Percentiles rank a stretch among this genome's conserved stretches.
Conservation (phyloP, 805 yeast genomes). For the Priceomyces medius region DNA sequence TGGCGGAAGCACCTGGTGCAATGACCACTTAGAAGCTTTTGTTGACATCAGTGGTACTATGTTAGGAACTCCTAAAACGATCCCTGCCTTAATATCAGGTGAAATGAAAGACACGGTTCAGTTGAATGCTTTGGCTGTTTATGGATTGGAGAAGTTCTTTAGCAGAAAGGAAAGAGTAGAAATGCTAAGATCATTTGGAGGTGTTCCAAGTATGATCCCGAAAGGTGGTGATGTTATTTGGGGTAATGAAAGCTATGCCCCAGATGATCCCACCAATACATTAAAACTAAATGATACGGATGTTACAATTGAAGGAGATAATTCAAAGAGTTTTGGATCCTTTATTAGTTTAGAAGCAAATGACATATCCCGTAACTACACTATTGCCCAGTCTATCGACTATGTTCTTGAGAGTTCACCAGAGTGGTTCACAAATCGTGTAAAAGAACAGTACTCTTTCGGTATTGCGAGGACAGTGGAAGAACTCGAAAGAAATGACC, state of each 20-base stretch:
- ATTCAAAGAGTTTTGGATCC: slow-evolving; percentile 57
- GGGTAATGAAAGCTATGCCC: slow-evolving; percentile 71
- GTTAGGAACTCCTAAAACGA: slow-evolving; percentile 92
- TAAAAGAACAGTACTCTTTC: slow-evolving; percentile 68
- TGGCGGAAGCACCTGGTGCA: slow-evolving; percentile 90
- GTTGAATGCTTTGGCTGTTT: slow-evolving; percentile 86
- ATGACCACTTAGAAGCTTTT: slow-evolving; percentile 74
- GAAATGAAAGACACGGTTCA: slow-evolving; percentile 98
- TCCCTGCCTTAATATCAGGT: slow-evolving; percentile 90
- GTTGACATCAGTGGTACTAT: slow-evolving; percentile 88
- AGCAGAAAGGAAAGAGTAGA: slow-evolving; percentile 86
- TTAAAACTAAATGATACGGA: slow-evolving; percentile 19
- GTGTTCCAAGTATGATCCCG: slow-evolving; percentile 92
- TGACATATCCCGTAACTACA: slow-evolving; percentile 44
- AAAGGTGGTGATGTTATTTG: slow-evolving; percentile 90
- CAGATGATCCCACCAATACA: slow-evolving; percentile 60
- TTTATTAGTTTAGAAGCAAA: slow-evolving; percentile 63
- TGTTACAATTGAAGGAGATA: slow-evolving; percentile 16
- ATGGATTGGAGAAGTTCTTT: slow-evolving; percentile 92
- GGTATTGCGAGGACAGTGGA: slow-evolving; percentile 64
- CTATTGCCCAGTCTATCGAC: slow-evolving; percentile 68
- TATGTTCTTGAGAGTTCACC: slow-evolving; percentile 66
- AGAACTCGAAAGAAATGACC: slow-evolving; percentile 64
- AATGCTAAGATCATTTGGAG: slow-evolving; percentile 86
- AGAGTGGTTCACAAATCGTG: slow-evolving; percentile 68